Conservation (phyloP, 2,329 filamentous ascomycete genomes). For the Penicillium paneum region DNA sequence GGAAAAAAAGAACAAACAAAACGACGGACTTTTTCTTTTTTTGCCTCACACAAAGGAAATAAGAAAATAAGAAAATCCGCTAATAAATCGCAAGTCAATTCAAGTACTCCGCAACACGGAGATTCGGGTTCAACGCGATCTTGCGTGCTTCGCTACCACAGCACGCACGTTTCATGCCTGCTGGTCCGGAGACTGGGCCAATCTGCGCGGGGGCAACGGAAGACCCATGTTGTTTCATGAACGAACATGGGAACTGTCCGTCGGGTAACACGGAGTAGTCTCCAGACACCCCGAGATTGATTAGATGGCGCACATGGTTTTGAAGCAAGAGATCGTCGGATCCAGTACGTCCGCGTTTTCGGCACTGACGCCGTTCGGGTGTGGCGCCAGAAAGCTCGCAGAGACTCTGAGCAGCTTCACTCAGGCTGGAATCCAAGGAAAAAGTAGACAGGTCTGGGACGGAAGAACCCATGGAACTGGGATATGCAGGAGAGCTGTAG, state of each 20-base stretch:
- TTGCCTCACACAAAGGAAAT: slow-evolving; percentile 26
- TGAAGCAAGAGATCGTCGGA: slow-evolving; percentile 41
- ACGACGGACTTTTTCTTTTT: slow-evolving; percentile 32
- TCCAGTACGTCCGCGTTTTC: slow-evolving; percentile 41
- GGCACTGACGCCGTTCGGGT: slow-evolving; percentile 28
- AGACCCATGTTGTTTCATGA: slow-evolving; percentile 26
- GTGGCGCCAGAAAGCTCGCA: slow-evolving; percentile 40
- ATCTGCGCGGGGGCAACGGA: slow-evolving; percentile 15
- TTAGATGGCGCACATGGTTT: slow-evolving; percentile 39
- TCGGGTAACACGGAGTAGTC: slow-evolving; percentile 33
- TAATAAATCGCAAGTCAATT: slow-evolving; percentile 18
- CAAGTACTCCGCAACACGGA: slow-evolving; percentile 31
- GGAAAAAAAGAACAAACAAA: slow-evolving; percentile 23
- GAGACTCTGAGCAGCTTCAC: slow-evolving; percentile 42
- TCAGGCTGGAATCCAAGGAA: slow-evolving; percentile 32
- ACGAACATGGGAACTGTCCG: slow-evolving; percentile 31
- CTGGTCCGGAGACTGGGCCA: slow-evolving; percentile 33
- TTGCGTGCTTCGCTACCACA: slow-evolving; percentile 40
- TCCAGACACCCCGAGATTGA: slow-evolving; percentile 27
- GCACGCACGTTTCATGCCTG: slow-evolving; percentile 42
- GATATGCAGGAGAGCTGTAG: slow-evolving; percentile 38
- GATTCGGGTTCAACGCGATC: slow-evolving; percentile 34
- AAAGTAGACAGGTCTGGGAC: slow-evolving; percentile 38
- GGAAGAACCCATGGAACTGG: slow-evolving; percentile 21
- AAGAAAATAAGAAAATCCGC: slow-evolving; percentile 12